A percentile compares a stretch with the other conserved stretches of the same genome.
These are phyloP conservation scores for Penicillium herquei DNA, from an alignment of 495 filamentous ascomycete species.

Conservation along the genomic window DNA sequence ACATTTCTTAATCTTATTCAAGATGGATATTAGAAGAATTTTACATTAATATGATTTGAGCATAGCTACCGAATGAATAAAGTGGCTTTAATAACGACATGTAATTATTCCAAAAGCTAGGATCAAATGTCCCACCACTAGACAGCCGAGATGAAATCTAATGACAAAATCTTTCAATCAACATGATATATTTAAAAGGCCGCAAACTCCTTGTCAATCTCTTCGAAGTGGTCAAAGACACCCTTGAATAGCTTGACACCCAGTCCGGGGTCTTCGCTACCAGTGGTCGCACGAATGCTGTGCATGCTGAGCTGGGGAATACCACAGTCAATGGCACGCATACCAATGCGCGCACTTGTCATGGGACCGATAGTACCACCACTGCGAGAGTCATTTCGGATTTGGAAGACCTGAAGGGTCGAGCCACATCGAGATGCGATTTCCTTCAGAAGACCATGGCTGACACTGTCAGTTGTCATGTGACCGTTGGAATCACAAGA, in stretches of 20 bases:
- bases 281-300: slow-evolving; percentile 86
- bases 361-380: slow-evolving; percentile 97
- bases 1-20: not conserved
- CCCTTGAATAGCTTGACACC: slow-evolving; percentile 87
- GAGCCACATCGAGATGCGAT: slow-evolving; percentile 68
- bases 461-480: slow-evolving; percentile 86
- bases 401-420: slow-evolving; percentile 86
- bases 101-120: not conserved
- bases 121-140: slow-evolving; percentile 1
- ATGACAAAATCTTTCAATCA: not conserved
- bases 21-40: no score
- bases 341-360: slow-evolving; percentile 75
- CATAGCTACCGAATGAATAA: not conserved
- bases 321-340: slow-evolving; percentile 84
- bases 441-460: slow-evolving; percentile 69
- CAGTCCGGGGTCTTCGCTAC: slow-evolving; percentile 80
- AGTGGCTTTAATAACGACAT: not conserved
- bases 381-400: slow-evolving; percentile 82
- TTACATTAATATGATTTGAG: not conserved
- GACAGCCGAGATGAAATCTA: slow-evolving; percentile 7
- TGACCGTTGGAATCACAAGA: slow-evolving; percentile 88
- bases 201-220: slow-evolving; percentile 80
- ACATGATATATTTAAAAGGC: slow-evolving; percentile 30
- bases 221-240: slow-evolving; percentile 85
- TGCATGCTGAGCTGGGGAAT: slow-evolving; percentile 96